phyloP scores from a whole-genome alignment of 148 eudicot species.

The Vaccinium vitisidaea region DNA sequence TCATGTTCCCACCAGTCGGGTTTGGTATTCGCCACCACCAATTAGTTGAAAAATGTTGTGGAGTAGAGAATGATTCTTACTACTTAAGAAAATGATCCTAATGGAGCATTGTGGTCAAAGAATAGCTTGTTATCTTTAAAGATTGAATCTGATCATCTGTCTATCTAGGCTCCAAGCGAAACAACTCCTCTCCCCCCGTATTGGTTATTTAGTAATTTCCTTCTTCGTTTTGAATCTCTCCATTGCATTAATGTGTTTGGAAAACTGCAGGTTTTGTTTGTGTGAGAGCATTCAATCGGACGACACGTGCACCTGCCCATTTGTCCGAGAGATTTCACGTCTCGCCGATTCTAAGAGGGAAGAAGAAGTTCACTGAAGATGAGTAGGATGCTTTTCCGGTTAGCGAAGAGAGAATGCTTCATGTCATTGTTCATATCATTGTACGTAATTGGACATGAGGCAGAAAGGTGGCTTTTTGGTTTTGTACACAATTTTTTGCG shows the following conservation, averaged over 20 bases:
- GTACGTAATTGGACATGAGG: neutral
- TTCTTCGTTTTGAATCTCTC: neutral
- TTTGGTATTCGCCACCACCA: neutral
- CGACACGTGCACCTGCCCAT: slow-evolving; percentile 30
- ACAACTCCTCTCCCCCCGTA: neutral
- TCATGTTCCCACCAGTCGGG: neutral
- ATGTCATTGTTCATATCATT: neutral
- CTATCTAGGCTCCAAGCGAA: neutral
- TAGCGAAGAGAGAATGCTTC: neutral
- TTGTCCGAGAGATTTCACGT: slow-evolving; percentile 28
- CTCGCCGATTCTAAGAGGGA: neutral
- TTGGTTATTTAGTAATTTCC: too few relatives aligned
- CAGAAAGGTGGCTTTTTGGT: neutral
- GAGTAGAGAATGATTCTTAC: neutral
- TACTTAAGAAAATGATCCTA: neutral
- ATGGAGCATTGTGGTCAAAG: neutral
- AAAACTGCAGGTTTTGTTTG: slow-evolving; percentile 44
- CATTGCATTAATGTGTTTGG: neutral
- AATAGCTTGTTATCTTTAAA: neutral
- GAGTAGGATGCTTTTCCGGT: neutral
- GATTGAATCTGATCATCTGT: neutral
- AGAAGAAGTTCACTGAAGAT: slow-evolving; percentile 12
- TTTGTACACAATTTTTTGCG: neutral
- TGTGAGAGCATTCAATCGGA: slow-evolving; percentile 41
- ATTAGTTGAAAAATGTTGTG: neutral